Conservation (phyloP, 1,284 basidiomycete genomes). For the Phlebopus sp. region DNA sequence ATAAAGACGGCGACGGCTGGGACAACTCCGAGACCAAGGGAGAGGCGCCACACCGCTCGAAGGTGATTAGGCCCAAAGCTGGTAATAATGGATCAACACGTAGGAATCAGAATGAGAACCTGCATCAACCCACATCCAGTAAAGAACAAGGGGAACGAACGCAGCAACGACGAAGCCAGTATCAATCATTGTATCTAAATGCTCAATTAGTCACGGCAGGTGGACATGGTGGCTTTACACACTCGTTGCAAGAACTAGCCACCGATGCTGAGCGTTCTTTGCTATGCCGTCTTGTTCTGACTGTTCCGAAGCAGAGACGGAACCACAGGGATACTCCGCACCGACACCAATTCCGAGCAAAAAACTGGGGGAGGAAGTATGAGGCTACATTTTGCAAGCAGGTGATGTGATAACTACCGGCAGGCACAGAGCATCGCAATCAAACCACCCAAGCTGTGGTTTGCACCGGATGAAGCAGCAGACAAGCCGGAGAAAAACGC, state of each 20-base stretch:
- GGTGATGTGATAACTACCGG: conserved; percentile 45
- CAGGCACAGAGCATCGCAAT: conserved; percentile 79
- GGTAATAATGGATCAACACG: background rate
- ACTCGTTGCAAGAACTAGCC: conserved; percentile 87
- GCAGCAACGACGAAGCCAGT: conserved; percentile 81
- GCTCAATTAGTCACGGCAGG: background rate
- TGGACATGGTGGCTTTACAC: conserved; percentile 24
- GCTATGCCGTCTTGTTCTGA: conserved; percentile 79
- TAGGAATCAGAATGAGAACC: background rate
- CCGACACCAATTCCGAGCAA: conserved; percentile 82
- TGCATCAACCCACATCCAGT: conserved; percentile 68
- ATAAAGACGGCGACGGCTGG: conserved; percentile 80
- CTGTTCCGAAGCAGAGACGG: conserved; percentile 89
- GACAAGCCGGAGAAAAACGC: conserved; percentile 78
- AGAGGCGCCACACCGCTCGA: conserved; percentile 84
- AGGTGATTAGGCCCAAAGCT: conserved; percentile 80
- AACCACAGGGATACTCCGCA: conserved; percentile 89
- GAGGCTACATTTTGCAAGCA: background rate
- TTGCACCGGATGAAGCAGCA: conserved; percentile 80
- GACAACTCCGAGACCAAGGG: conserved; percentile 84
- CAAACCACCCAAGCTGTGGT: conserved; percentile 67
- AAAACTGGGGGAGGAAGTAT: conserved; percentile 45
- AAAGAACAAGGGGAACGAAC: conserved; percentile 82
- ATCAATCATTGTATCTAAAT: conserved; percentile 81
- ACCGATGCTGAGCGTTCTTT: conserved; percentile 80